These are phyloP conservation scores for Microthlaspi erraticum DNA, from an alignment of 345 rosid genomes.

Conservation along the genomic window DNA sequence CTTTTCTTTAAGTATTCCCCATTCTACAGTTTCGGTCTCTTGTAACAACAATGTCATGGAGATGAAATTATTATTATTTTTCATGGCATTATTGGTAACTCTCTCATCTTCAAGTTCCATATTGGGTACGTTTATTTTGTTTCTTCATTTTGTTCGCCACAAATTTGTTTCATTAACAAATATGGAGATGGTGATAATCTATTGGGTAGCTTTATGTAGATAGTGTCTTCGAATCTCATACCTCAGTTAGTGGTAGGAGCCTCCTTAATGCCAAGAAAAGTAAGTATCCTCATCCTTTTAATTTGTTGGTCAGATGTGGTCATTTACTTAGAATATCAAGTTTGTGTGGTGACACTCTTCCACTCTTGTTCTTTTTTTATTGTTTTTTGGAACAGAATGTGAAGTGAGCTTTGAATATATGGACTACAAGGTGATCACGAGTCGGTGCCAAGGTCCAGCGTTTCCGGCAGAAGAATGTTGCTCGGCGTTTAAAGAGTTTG, in stretches of 20 bases:
- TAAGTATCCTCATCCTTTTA: constrained; percentile 36
- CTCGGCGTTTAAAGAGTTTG: constrained; percentile 61
- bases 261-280: constrained; percentile 77
- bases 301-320: neutral
- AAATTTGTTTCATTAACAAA: neutral
- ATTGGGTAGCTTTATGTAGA: constrained; percentile 47
- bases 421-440: constrained; percentile 62
- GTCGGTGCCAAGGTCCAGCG: constrained; percentile 62
- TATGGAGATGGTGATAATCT: constrained; percentile 3
- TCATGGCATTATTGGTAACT: constrained; percentile 43
- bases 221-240: constrained; percentile 50
- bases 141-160: neutral
- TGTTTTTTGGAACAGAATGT: constrained; percentile 51
- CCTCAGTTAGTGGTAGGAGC: constrained; percentile 52
- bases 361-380: neutral
- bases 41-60: constrained; percentile 40
- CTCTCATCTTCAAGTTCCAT: constrained; percentile 46
- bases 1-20: neutral
- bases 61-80: constrained; percentile 35
- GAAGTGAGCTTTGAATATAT: constrained; percentile 65
- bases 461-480: constrained; percentile 61
- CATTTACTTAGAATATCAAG: neutral
- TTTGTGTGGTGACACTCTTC: too few species aligned
- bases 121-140: constrained; percentile 45
- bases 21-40: neutral